phyloP scores from a whole-genome alignment of 1,284 basidiomycete species.

The Puccinia brachypodii region DNA sequence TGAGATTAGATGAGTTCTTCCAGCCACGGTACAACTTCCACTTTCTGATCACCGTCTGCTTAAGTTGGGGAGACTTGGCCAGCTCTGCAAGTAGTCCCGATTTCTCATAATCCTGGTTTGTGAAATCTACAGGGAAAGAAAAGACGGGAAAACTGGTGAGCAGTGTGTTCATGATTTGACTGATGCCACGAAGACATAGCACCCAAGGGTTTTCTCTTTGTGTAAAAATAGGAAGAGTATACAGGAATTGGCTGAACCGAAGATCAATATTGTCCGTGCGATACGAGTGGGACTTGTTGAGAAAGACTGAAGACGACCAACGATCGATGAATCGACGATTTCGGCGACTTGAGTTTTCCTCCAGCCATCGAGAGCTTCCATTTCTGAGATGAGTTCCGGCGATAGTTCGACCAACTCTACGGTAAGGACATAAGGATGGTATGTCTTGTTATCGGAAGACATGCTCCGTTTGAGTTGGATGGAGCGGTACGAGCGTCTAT shows the following conservation, averaged over 20 bases:
- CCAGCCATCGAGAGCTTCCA: neutral
- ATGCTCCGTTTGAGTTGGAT: slow-evolving; percentile 50
- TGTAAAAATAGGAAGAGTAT: neutral
- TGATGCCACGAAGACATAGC: neutral
- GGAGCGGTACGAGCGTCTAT: slow-evolving; percentile 56
- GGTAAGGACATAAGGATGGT: slow-evolving; percentile 16
- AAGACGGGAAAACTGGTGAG: neutral
- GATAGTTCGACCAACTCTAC: slow-evolving; percentile 8
- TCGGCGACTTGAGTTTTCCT: neutral
- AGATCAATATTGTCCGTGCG: neutral
- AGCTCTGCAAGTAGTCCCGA: neutral
- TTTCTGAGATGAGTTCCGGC: neutral
- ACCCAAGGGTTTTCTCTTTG: too few species aligned
- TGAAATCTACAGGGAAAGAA: neutral
- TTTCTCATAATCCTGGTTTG: slow-evolving; percentile 4
- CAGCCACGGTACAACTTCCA: slow-evolving; percentile 24
- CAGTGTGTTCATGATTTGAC: neutral
- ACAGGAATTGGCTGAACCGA: neutral
- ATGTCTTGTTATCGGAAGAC: neutral
- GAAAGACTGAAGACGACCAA: slow-evolving; percentile 6
- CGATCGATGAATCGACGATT: slow-evolving; percentile 16
- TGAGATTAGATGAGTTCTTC: neutral
- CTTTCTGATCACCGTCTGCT: neutral
- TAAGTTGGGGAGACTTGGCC: neutral
- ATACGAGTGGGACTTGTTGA: neutral